These are phyloP conservation scores for Flagelloscypha sp. DNA, from an alignment of 768 basidiomycete species.

Conservation along the genomic window DNA sequence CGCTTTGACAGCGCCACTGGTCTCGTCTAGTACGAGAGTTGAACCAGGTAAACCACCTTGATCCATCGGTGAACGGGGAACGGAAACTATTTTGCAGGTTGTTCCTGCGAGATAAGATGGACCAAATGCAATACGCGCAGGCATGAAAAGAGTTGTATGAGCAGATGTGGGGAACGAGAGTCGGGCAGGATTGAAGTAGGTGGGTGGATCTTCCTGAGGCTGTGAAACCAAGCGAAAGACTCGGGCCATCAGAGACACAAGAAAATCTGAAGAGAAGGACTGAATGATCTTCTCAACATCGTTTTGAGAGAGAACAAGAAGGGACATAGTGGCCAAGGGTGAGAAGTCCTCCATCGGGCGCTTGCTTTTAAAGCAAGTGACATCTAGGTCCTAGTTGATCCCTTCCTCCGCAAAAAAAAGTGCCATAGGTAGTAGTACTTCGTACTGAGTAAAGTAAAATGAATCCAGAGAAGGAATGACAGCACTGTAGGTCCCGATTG, in stretches of 20 bases:
- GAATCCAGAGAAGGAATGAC: too few species aligned
- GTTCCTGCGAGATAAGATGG: constrained; percentile 33
- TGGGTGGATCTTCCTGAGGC: constrained; percentile 9
- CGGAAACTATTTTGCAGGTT: constrained; percentile 73
- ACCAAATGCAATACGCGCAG: constrained; percentile 45
- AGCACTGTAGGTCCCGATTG: too few species aligned
- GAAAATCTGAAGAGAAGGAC: constrained; percentile 33
- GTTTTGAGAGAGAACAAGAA: constrained; percentile 53
- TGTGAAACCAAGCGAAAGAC: constrained; percentile 45
- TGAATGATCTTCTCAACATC: constrained; percentile 48
- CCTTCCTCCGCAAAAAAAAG: too few species aligned
- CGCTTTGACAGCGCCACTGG: constrained; percentile 59
- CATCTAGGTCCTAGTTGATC: too few species aligned
- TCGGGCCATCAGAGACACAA: constrained; percentile 48
- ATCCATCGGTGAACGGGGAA: constrained; percentile 42
- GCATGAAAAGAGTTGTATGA: constrained; percentile 77
- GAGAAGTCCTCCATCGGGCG: too few species aligned
- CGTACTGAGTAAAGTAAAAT: too few species aligned
- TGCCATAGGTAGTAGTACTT: too few species aligned
- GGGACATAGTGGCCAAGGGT: constrained; percentile 31
- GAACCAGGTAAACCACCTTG: constrained; percentile 62
- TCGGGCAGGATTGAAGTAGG: constrained; percentile 48
- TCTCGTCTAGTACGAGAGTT: constrained; percentile 69
- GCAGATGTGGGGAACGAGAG: constrained; percentile 41
- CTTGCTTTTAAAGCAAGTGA: too few species aligned